Percentiles rank a stretch among this genome's conserved stretches.
Conservation (phyloP, 2,329 filamentous ascomycete species). For the Pseudocercospora crystallina region DNA sequence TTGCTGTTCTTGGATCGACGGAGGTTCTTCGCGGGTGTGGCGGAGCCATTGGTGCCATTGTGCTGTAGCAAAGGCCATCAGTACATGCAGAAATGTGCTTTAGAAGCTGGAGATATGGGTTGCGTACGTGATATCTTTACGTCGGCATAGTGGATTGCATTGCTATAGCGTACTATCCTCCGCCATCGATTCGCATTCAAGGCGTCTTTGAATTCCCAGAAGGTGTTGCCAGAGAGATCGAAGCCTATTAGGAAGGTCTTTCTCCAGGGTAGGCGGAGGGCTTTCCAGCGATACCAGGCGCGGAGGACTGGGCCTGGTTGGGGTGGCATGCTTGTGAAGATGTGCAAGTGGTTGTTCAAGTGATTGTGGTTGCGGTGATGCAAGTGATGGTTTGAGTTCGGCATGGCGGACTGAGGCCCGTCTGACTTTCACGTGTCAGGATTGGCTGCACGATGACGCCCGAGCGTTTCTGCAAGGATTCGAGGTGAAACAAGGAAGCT, state of each 20-base stretch:
- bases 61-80: conserved; percentile 39
- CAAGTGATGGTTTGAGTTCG: no score
- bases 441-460: no score
- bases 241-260: conserved; percentile 59
- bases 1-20: conserved; percentile 59
- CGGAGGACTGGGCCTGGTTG: conserved; percentile 39
- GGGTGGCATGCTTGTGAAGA: conserved; percentile 36
- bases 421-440: no score
- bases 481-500: no score
- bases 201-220: conserved; percentile 65
- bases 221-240: conserved; percentile 64
- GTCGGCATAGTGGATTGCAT: conserved; percentile 55
- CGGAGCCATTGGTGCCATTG: conserved; percentile 71
- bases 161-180: conserved; percentile 58
- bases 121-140: conserved; percentile 58
- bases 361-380: conserved; percentile 9
- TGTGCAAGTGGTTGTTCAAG: neutral
- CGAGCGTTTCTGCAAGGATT: no score
- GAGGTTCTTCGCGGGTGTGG: conserved; percentile 57
- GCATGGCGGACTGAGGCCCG: no score
- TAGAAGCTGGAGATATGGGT: neutral
- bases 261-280: conserved; percentile 62
- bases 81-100: neutral
- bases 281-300: conserved; percentile 64
- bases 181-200: conserved; percentile 55